Evolutionary conservation across 768 basidiomycete species (phyloP).

Genomic region (Udeniomyces megalosporus): DNA sequence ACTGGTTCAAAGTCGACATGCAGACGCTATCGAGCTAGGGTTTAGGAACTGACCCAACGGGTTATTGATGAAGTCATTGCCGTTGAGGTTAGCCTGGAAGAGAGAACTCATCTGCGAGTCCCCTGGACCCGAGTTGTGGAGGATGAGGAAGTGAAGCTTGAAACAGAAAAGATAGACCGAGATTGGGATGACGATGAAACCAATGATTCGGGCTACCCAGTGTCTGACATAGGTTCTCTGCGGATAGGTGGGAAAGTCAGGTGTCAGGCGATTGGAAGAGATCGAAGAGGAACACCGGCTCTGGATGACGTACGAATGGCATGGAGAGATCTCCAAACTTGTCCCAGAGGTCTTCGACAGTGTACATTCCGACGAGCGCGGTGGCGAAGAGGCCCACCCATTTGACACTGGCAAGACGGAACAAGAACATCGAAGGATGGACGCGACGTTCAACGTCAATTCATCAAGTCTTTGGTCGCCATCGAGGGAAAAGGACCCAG

Average conservation of each 20-base stretch:
- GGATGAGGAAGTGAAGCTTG: slow-evolving; percentile 88
- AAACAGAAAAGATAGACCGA: slow-evolving; percentile 86
- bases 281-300: not conserved
- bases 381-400: slow-evolving; percentile 93
- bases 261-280: not conserved
- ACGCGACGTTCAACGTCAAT: not conserved
- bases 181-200: slow-evolving; percentile 77
- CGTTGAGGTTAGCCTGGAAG: slow-evolving; percentile 89
- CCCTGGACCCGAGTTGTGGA: slow-evolving; percentile 87
- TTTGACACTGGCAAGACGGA: slow-evolving; percentile 55
- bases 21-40: too few species aligned
- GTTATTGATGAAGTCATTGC: slow-evolving; percentile 82
- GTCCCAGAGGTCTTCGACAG: slow-evolving; percentile 94
- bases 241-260: too few species aligned
- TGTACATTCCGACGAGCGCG: slow-evolving; percentile 84
- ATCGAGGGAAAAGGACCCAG: not conserved
- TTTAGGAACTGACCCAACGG: slow-evolving; percentile 61
- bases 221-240: slow-evolving; percentile 77
- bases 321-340: slow-evolving; percentile 93
- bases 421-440: not conserved
- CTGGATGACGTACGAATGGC: slow-evolving; percentile 49
- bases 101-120: slow-evolving; percentile 97
- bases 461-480: not conserved
- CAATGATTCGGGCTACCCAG: slow-evolving; percentile 71
- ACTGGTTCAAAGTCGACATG: too few species aligned